These are phyloP conservation scores for Spiraea crenata DNA, from an alignment of 331 rosid genomes.

Conservation along the genomic window DNA sequence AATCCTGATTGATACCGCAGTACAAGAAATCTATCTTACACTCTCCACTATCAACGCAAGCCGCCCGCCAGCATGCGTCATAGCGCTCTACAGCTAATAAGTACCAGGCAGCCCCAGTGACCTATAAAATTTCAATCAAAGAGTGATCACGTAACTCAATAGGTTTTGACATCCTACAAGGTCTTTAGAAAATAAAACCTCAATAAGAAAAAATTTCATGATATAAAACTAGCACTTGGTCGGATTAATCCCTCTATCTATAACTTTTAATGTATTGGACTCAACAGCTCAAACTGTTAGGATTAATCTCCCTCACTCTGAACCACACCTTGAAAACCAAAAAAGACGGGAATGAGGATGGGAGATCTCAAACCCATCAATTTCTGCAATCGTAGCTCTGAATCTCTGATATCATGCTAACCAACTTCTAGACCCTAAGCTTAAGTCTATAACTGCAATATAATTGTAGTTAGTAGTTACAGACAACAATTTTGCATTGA, in stretches of 20 bases:
- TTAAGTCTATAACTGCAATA: too few species aligned
- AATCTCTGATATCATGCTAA: too few species aligned
- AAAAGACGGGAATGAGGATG: background rate
- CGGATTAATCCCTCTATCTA: too few species aligned
- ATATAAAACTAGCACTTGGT: too few species aligned
- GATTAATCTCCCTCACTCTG: background rate
- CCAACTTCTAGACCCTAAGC: too few species aligned
- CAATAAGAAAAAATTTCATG: too few species aligned
- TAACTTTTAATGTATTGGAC: too few species aligned
- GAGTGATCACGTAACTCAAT: background rate
- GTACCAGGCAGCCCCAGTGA: slow-evolving; percentile 86
- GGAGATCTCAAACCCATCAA: too few species aligned
- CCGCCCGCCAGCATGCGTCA: slow-evolving; percentile 67
- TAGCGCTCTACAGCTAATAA: slow-evolving; percentile 76
- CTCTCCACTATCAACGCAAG: slow-evolving; percentile 36
- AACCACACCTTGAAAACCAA: background rate
- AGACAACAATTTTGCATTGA: background rate
- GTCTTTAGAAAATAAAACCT: background rate
- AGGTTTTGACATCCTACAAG: background rate
- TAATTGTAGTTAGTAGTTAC: background rate
- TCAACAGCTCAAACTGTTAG: too few species aligned
- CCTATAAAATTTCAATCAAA: slow-evolving; percentile 38
- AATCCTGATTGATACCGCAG: slow-evolving; percentile 41
- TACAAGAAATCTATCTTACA: slow-evolving; percentile 57
- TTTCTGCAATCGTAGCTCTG: too few species aligned